phyloP scores from a whole-genome alignment of 169 alveolate species.

The Ichthyophthirius multifiliis region DNA sequence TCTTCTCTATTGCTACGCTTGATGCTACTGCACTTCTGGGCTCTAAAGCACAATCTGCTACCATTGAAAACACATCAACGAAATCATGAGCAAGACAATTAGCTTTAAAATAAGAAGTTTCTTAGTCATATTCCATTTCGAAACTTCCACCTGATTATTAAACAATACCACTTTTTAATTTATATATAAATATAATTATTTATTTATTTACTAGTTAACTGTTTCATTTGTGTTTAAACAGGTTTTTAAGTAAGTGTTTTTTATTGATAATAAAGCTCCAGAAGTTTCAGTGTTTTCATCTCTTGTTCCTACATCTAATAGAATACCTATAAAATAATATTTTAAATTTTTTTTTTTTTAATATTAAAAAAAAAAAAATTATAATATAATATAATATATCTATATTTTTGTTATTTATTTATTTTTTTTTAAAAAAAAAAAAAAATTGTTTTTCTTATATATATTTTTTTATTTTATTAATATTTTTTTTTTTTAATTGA shows the following conservation, averaged over 20 bases:
- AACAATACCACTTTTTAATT: slow-evolving; percentile 51
- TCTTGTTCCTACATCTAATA: slow-evolving; percentile 75
- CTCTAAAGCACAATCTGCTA: slow-evolving; percentile 69
- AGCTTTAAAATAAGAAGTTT: slow-evolving; percentile 65
- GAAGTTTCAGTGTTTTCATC: slow-evolving; percentile 81
- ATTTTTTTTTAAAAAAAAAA: no score
- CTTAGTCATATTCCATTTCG: slow-evolving; percentile 73
- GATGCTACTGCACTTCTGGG: slow-evolving; percentile 74
- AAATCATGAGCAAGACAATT: slow-evolving; percentile 70
- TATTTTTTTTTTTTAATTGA: background rate
- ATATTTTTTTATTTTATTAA: background rate
- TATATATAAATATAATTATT: background rate
- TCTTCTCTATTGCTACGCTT: slow-evolving; percentile 60
- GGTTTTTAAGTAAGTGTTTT: slow-evolving; percentile 63
- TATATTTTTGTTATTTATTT: no score
- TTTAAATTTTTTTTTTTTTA: no score
- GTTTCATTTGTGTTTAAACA: slow-evolving; percentile 63
- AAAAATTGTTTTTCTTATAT: background rate
- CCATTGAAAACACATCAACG: slow-evolving; percentile 63
- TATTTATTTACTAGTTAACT: slow-evolving; percentile 45
- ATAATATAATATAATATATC: no score
- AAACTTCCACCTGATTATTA: slow-evolving; percentile 70
- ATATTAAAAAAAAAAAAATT: no score
- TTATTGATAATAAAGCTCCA: slow-evolving; percentile 63
- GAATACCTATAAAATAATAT: slow-evolving; percentile 49